Conservation (phyloP, 305 asterid genomes). For the Solanum aculeatissimum region DNA sequence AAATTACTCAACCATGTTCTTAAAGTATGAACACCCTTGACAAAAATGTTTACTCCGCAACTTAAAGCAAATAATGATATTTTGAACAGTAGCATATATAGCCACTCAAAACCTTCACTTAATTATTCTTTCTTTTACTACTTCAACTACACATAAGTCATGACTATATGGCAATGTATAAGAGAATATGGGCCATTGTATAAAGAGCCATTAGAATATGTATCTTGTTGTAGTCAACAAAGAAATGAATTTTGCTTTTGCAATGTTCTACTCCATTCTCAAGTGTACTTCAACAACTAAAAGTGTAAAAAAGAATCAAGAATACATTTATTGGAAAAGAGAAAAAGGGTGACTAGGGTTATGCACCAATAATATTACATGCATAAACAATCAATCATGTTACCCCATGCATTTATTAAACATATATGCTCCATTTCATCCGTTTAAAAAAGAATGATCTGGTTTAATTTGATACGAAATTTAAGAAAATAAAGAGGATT, state of each 20-base stretch:
- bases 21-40: too few relatives aligned
- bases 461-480: too few relatives aligned
- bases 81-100: background rate
- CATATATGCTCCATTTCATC: background rate
- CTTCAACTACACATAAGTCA: background rate
- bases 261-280: background rate
- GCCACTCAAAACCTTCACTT: constrained; percentile 1
- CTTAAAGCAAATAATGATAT: background rate
- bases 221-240: background rate
- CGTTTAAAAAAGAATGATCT: too few relatives aligned
- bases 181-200: background rate
- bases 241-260: background rate
- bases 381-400: constrained; percentile 25
- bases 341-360: background rate
- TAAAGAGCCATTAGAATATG: background rate
- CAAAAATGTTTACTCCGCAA: too few relatives aligned
- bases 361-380: constrained; percentile 19
- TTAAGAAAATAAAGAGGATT: too few relatives aligned
- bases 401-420: constrained; percentile 10
- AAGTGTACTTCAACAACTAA: background rate
- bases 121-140: background rate
- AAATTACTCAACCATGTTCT: too few relatives aligned
- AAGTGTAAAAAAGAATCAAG: background rate
- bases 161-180: background rate
- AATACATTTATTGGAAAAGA: background rate